A percentile compares a stretch with the other conserved stretches of the same genome.
phyloP scores from a whole-genome alignment of 2,329 filamentous ascomycete genomes.

The Aspergillus aculeatinus region DNA sequence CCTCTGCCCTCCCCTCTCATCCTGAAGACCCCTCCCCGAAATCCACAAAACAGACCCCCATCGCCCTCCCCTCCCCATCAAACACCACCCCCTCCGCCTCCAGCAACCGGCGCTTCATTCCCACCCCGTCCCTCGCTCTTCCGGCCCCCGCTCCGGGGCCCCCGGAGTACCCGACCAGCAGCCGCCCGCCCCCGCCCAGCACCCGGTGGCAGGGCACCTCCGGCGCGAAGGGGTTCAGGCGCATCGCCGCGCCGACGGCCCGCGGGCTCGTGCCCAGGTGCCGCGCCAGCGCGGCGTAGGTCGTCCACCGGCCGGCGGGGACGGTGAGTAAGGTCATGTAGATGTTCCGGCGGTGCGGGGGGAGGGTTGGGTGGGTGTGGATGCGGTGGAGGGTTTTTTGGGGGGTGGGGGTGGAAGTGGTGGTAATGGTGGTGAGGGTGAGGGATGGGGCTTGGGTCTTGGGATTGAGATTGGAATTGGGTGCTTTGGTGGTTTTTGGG shows the following conservation, averaged over 20 bases:
- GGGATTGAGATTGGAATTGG: too few species aligned
- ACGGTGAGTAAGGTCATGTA: constrained; percentile 75
- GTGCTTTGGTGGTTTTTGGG: too few species aligned
- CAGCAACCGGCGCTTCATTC: constrained; percentile 37
- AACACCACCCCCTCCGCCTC: constrained; percentile 38
- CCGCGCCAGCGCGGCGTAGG: constrained; percentile 70
- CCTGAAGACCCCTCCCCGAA: background rate
- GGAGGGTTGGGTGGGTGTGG: constrained; percentile 45
- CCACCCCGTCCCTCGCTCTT: constrained; percentile 40
- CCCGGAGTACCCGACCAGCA: constrained; percentile 55
- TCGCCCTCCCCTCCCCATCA: constrained; percentile 31
- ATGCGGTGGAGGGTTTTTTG: background rate
- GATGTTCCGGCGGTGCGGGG: constrained; percentile 54
- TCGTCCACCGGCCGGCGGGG: constrained; percentile 71
- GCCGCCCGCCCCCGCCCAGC: constrained; percentile 66
- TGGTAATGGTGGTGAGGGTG: background rate
- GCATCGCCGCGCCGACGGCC: constrained; percentile 74
- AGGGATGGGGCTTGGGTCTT: background rate
- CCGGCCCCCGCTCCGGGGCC: constrained; percentile 48
- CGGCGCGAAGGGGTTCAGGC: constrained; percentile 78
- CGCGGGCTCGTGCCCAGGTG: constrained; percentile 70
- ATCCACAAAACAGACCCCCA: constrained; percentile 9
- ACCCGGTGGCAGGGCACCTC: constrained; percentile 79
- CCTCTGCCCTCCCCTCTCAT: too few species aligned
- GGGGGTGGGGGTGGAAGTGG: background rate